Conservation (phyloP, 1,139 yeast species). For the Nakaseomyces glabratus region DNA sequence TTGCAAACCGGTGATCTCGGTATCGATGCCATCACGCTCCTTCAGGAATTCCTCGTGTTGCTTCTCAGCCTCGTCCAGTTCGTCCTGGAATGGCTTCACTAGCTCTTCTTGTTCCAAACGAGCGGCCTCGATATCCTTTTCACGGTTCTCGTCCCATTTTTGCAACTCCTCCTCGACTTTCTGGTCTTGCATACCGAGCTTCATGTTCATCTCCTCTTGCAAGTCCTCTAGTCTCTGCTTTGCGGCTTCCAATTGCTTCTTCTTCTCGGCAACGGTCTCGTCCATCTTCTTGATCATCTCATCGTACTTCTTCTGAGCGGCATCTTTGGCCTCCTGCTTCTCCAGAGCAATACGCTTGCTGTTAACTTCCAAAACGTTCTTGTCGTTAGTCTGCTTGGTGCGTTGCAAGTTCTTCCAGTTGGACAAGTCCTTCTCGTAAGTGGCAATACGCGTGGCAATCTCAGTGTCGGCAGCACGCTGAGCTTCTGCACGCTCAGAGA, state of each 20-base stretch:
- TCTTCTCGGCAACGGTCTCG: slow-evolving; percentile 23
- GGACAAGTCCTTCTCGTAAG: slow-evolving; percentile 9
- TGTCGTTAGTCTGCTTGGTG: slow-evolving; percentile 19
- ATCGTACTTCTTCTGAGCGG: slow-evolving; percentile 26
- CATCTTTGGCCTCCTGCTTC: slow-evolving; percentile 17
- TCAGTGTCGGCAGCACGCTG: slow-evolving; percentile 66
- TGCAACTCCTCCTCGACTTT: slow-evolving; percentile 25
- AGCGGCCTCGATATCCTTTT: slow-evolving; percentile 28
- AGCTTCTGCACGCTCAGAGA: slow-evolving; percentile 57
- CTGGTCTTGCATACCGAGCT: slow-evolving; percentile 16
- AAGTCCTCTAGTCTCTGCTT: slow-evolving; percentile 20
- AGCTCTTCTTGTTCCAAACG: slow-evolving; percentile 25
- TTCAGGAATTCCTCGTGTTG: slow-evolving; percentile 21
- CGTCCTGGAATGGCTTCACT: slow-evolving; percentile 24
- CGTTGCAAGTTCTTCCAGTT: slow-evolving; percentile 16
- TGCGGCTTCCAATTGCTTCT: slow-evolving; percentile 27
- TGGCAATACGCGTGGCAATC: slow-evolving; percentile 26
- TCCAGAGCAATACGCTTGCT: slow-evolving; percentile 29
- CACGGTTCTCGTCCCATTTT: slow-evolving; percentile 31
- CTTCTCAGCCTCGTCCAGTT: slow-evolving; percentile 23
- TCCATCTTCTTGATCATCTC: slow-evolving; percentile 27
- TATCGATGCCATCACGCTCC: slow-evolving; percentile 23
- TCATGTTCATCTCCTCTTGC: slow-evolving; percentile 23
- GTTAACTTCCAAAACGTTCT: slow-evolving; percentile 19
- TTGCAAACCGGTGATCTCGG: slow-evolving; percentile 21